Evolutionary conservation across 768 basidiomycete genomes (phyloP).

Genomic region (Pisolithus albus): DNA sequence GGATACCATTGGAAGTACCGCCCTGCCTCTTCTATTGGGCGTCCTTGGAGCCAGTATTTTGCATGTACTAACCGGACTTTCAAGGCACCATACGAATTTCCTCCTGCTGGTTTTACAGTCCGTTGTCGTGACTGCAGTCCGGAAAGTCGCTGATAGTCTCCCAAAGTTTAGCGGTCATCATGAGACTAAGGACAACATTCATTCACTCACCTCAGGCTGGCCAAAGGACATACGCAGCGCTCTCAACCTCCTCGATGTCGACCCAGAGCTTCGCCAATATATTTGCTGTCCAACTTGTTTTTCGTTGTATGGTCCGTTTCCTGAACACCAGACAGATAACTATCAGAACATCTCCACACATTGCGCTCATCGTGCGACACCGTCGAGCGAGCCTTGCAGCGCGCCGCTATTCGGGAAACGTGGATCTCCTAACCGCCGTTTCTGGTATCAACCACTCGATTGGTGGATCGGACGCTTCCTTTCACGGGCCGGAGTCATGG

Average conservation of each 20-base stretch:
- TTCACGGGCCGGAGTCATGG: constrained; percentile 17
- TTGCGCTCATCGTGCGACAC: constrained; percentile 13
- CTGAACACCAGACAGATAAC: background rate
- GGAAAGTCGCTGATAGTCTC: no score
- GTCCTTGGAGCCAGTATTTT: background rate
- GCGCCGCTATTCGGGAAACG: background rate
- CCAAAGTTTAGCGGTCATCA: background rate
- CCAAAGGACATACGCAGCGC: constrained; percentile 15
- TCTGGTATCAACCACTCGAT: constrained; percentile 20
- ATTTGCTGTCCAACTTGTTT: constrained; percentile 26
- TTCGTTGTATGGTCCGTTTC: constrained; percentile 11
- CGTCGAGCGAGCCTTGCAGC: constrained; percentile 8
- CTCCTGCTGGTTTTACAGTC: background rate
- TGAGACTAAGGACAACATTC: background rate
- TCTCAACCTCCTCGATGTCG: constrained; percentile 10
- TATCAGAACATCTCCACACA: constrained; percentile 9
- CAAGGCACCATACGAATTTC: background rate
- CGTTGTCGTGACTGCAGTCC: no score
- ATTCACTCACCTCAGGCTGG: background rate
- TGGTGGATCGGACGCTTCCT: constrained; percentile 23
- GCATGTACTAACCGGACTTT: background rate
- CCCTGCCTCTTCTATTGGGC: background rate
- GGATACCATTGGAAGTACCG: background rate
- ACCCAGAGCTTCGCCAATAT: constrained; percentile 11
- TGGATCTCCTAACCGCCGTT: constrained; percentile 6